These are phyloP conservation scores for Phyllosticta capitalensis DNA, from an alignment of 2,329 filamentous ascomycete species.

Conservation along the genomic window DNA sequence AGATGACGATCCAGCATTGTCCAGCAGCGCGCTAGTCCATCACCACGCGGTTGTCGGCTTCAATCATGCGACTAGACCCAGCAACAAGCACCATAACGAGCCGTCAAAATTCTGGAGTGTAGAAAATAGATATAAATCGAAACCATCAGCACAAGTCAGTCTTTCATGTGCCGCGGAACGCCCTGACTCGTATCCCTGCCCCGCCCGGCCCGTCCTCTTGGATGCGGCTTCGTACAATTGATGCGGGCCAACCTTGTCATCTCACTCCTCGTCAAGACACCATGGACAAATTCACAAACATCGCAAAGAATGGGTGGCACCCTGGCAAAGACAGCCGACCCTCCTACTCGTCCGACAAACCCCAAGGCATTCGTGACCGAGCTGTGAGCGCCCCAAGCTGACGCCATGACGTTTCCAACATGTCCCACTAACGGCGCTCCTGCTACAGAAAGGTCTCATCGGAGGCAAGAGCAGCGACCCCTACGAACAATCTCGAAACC, in stretches of 20 bases:
- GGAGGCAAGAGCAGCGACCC: constrained; percentile 44
- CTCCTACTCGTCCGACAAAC: not conserved
- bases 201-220: not conserved
- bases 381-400: constrained; percentile 3
- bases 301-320: constrained; percentile 42
- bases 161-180: not conserved
- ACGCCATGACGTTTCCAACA: not conserved
- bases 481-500: constrained; percentile 30
- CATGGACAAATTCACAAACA: constrained; percentile 28
- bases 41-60: not conserved
- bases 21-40: not conserved
- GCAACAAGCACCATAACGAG: too few relatives aligned
- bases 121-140: too few relatives aligned
- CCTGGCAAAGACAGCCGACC: constrained; percentile 24
- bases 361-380: constrained; percentile 1
- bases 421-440: constrained; percentile 11
- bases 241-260: constrained; percentile 3
- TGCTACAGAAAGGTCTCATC: constrained; percentile 46
- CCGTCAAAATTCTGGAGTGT: too few relatives aligned
- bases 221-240: not conserved
- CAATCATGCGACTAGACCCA: too few relatives aligned
- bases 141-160: too few relatives aligned
- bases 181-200: not conserved
- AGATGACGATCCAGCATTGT: not conserved
- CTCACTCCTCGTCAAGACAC: constrained; percentile 3